Percentiles rank a stretch among this genome's conserved stretches.
These are phyloP conservation scores for Penicillium crystallinum DNA, from an alignment of 495 filamentous ascomycete species.

Conservation along the genomic window DNA sequence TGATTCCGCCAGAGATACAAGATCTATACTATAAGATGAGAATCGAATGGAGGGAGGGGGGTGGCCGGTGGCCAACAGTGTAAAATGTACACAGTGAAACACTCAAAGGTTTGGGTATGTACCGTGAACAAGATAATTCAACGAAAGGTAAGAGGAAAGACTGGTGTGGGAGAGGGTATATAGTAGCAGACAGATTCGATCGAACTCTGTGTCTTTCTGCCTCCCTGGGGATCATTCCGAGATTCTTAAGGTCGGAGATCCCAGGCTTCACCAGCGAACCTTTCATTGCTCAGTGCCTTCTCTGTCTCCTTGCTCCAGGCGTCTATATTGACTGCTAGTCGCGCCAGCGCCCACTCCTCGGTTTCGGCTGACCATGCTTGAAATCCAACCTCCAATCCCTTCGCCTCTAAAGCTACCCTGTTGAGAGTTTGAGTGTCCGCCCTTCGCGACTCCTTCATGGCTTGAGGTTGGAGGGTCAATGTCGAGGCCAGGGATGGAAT, in stretches of 20 bases:
- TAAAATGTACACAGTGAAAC: background rate
- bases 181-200: background rate
- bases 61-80: background rate
- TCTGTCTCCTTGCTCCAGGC: slow-evolving; percentile 51
- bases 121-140: background rate
- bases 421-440: slow-evolving; percentile 26
- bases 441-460: slow-evolving; percentile 43
- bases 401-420: slow-evolving; percentile 37
- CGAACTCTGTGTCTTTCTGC: slow-evolving; percentile 8
- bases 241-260: background rate
- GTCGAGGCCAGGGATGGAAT: slow-evolving; percentile 65
- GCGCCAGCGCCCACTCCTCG: slow-evolving; percentile 42
- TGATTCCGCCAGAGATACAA: background rate
- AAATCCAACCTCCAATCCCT: slow-evolving; percentile 66
- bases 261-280: background rate
- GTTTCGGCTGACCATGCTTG: slow-evolving; percentile 53
- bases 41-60: too few species aligned
- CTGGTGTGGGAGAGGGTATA: background rate
- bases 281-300: slow-evolving; percentile 37
- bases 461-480: slow-evolving; percentile 60
- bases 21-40: background rate
- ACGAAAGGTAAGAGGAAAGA: background rate
- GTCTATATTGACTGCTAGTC: slow-evolving; percentile 54
- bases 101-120: background rate
- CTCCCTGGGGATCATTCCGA: slow-evolving; percentile 14